These are phyloP conservation scores for Wickerhamomyces subpelliculosus DNA, from an alignment of 805 yeast genomes.

Conservation along the genomic window DNA sequence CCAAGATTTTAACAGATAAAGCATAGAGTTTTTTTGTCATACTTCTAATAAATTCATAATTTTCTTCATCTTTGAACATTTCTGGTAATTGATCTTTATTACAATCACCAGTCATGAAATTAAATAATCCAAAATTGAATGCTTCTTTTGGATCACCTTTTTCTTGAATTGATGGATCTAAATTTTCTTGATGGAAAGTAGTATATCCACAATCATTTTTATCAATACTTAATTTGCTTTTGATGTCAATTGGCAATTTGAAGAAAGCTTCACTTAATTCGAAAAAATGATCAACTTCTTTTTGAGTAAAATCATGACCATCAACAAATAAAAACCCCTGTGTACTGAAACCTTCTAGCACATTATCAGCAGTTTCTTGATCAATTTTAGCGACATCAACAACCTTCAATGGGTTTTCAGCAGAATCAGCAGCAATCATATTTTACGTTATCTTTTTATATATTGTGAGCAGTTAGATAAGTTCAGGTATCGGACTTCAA, in stretches of 20 bases:
- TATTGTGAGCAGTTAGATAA: too few relatives aligned
- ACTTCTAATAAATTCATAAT: slow-evolving; percentile 33
- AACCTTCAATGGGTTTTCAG: slow-evolving; percentile 41
- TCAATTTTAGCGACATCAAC: slow-evolving; percentile 47
- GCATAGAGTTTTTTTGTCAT: slow-evolving; percentile 40
- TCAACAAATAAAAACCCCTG: slow-evolving; percentile 64
- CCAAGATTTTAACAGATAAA: slow-evolving; percentile 43
- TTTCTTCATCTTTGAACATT: slow-evolving; percentile 37
- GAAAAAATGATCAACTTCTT: slow-evolving; percentile 47
- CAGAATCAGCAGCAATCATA: slow-evolving; percentile 1
- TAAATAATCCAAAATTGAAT: slow-evolving; percentile 55
- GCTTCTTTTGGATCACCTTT: slow-evolving; percentile 63
- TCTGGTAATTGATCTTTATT: slow-evolving; percentile 41
- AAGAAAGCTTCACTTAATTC: slow-evolving; percentile 45
- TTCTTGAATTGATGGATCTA: slow-evolving; percentile 21
- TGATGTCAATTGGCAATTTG: slow-evolving; percentile 40
- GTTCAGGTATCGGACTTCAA: too few relatives aligned
- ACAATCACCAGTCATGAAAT: slow-evolving; percentile 41
- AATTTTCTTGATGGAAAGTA: slow-evolving; percentile 43
- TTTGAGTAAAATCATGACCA: slow-evolving; percentile 55
- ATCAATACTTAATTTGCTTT: slow-evolving; percentile 43
- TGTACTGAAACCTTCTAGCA: slow-evolving; percentile 51
- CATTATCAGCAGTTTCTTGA: slow-evolving; percentile 38
- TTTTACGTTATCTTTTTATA: too few relatives aligned
- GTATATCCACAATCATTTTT: slow-evolving; percentile 57